Percentiles rank a stretch among this genome's conserved stretches.
phyloP scores from a whole-genome alignment of 495 filamentous ascomycete species.

The Hypomontagnella submonticulosa region DNA sequence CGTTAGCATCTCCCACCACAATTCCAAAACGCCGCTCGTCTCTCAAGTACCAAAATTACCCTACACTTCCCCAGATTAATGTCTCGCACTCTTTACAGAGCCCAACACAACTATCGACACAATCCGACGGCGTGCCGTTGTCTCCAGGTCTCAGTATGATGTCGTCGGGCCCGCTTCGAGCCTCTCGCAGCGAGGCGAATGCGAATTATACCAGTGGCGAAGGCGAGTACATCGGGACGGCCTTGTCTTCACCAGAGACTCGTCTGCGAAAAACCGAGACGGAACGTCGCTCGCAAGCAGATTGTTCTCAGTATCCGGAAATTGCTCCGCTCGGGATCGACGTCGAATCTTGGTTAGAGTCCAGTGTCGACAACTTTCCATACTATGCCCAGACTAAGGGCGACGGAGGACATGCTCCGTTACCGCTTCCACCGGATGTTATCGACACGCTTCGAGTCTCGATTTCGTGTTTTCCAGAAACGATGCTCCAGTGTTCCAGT shows the following conservation, averaged over 20 bases:
- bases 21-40: conserved; percentile 38
- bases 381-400: conserved; percentile 33
- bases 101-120: conserved; percentile 3
- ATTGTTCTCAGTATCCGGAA: conserved; percentile 12
- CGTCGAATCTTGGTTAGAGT: conserved; percentile 47
- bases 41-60: conserved; percentile 34
- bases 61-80: conserved; percentile 38
- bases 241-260: background rate
- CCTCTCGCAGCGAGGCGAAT: background rate
- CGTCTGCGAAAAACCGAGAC: conserved; percentile 3
- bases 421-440: conserved; percentile 55
- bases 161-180: conserved; percentile 1
- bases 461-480: conserved; percentile 57
- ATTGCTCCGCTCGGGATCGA: conserved; percentile 42
- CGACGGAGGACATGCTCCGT: conserved; percentile 35
- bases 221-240: conserved; percentile 9
- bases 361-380: conserved; percentile 43
- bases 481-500: conserved; percentile 58
- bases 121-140: background rate
- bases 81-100: conserved; percentile 27
- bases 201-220: background rate
- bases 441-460: conserved; percentile 55
- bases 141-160: conserved; percentile 15
- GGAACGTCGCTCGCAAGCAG: conserved; percentile 3
- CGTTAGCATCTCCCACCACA: conserved; percentile 30